Evolutionary conservation across 768 basidiomycete species (phyloP), one percentile per base, ranked within the genome.

Genomic region (Lyophyllum decastes): DNA sequence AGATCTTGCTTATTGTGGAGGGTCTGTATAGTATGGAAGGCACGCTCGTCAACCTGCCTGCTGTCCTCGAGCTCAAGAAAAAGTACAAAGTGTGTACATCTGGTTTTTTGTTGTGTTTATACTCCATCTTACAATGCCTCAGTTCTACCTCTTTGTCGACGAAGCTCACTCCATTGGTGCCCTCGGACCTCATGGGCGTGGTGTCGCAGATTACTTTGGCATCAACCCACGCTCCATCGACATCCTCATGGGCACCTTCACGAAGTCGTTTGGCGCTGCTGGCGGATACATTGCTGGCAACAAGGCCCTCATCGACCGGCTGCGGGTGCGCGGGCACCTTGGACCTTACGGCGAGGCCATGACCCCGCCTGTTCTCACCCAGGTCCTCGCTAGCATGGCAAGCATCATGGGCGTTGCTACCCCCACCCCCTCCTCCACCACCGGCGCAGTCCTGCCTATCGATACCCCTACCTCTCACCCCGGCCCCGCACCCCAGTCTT

Each of bases 11-110:
- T 44, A 85, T 97, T 54, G 94, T 98, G 12, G 97, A 99, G 70
- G 97, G 97, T 2, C 72, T 99, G 44, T 98, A 94, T 76, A 94
- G 92, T 60, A 99, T 99, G 97, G 97, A 98, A 74, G 97, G 97
- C n/a, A 95, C 92, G 9, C 66, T 98, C 62, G 86, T 90, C 34
- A 86, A 98, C 70, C 67, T 99, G 43, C 97, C 95, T 3, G 78
- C 67, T 12, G 77, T 99, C 54, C 64, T 98, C 56, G 89, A 90
- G 62, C 80, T 99, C 52, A 98, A 97, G 80, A 82, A 88, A 71
- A 90, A 88, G 69, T 98, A 97, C 83, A 98, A 98, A 86, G 96
- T 95, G 58, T 49, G 80, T 62, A 16, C 16, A n/a, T n/a, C n/a
- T 33, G 9, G 47, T 34, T 34, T 52, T 45, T 21, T 17, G 22